Percentiles rank a stretch among this genome's conserved stretches.
Evolutionary conservation across 23 red algal genomes (phyloP).

Genomic region (Gracilariopsis chorda): DNA sequence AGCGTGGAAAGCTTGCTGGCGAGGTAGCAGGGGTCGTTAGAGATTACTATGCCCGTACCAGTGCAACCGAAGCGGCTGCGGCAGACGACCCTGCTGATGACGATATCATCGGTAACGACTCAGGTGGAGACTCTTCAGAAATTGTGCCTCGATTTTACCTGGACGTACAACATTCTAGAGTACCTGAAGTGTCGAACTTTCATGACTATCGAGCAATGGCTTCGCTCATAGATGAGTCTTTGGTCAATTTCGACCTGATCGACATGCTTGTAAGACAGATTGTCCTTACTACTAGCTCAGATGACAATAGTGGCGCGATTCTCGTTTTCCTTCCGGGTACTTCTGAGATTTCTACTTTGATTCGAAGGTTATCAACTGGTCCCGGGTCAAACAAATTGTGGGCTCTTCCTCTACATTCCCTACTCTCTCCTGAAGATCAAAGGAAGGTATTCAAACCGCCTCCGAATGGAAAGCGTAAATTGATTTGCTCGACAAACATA

Average conservation of each 20-base stretch:
- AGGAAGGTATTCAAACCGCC: constrained; percentile 55
- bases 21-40: not conserved
- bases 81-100: not conserved
- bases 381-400: constrained; percentile 12
- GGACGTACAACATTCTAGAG: too few species aligned
- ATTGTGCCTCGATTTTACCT: not conserved
- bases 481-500: constrained; percentile 95
- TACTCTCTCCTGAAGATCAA: constrained; percentile 76
- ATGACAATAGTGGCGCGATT: constrained; percentile 69
- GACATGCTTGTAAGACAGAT: constrained; percentile 52
- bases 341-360: constrained; percentile 73
- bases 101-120: not conserved
- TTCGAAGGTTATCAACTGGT: constrained; percentile 34
- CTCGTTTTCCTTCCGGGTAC: constrained; percentile 94
- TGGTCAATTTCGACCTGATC: constrained; percentile 76
- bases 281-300: constrained; percentile 3
- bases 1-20: not conserved
- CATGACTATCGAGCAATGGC: not conserved
- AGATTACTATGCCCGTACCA: not conserved
- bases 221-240: constrained; percentile 41
- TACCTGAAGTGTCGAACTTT: not conserved
- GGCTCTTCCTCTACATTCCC: constrained; percentile 79
- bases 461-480: constrained; percentile 78
- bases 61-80: constrained; percentile 23
- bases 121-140: not conserved